A percentile compares a stretch with the other conserved stretches of the same genome.
phyloP scores from a whole-genome alignment of 2,329 filamentous ascomycete genomes.

The Beauveria sp. region DNA sequence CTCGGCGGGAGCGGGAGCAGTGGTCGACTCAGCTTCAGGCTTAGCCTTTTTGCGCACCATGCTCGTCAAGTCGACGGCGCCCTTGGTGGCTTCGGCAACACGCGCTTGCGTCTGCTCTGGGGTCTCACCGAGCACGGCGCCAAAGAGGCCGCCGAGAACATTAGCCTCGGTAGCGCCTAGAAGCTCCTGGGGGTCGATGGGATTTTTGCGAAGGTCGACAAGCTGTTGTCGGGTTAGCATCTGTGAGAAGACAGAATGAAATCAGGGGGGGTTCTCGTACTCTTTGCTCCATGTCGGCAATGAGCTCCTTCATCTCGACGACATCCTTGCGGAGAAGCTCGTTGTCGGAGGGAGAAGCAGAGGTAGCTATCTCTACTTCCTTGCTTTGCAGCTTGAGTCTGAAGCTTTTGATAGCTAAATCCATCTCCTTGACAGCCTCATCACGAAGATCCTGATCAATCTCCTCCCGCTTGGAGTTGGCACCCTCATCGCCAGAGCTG shows the following conservation, averaged over 20 bases:
- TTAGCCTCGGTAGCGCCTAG: conserved; percentile 33
- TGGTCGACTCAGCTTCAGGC: conserved; percentile 18
- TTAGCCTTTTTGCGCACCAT: conserved; percentile 61
- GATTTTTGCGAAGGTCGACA: conserved; percentile 55
- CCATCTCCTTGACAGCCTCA: conserved; percentile 64
- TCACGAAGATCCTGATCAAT: conserved; percentile 64
- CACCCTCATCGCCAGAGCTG: conserved; percentile 42
- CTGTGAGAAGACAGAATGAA: neutral
- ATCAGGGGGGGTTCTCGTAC: conserved; percentile 34
- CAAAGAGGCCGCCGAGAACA: conserved; percentile 52
- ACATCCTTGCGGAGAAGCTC: conserved; percentile 56
- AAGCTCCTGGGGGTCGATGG: conserved; percentile 37
- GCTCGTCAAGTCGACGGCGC: conserved; percentile 65
- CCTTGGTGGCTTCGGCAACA: conserved; percentile 65
- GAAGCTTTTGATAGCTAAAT: conserved; percentile 66
- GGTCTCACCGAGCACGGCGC: conserved; percentile 55
- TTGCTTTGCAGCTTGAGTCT: conserved; percentile 63
- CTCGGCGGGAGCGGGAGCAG: conserved; percentile 14
- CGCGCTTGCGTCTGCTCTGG: conserved; percentile 53
- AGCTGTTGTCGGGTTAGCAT: conserved; percentile 38
- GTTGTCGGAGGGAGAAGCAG: conserved; percentile 59
- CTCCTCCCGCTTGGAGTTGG: conserved; percentile 36
- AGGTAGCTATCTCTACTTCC: conserved; percentile 56
- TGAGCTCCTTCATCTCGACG: conserved; percentile 67
- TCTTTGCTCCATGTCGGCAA: conserved; percentile 70